Base-by-base conservation (phyloP, 176 grass and related monocot genomes). In the Phragmites australis region DNA sequence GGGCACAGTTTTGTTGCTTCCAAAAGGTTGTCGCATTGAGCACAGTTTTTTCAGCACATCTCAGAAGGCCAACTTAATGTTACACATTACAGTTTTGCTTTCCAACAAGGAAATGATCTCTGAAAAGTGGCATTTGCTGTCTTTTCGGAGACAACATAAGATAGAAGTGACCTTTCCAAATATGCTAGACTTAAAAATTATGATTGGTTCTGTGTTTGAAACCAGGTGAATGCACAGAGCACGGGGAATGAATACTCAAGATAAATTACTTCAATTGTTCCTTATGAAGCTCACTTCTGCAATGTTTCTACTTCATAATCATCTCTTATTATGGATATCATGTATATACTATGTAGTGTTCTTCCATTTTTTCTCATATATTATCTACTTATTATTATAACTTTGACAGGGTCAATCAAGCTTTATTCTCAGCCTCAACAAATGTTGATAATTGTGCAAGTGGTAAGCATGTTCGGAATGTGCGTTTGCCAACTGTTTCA, bases 331-430 rank as follows among this genome's bases (percentile, higher is more conserved):
- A 70, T 59, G 39, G 18, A 72, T 78, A 30, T 70, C 51, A 71
- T 43, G n/a, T 55, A 69, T 71, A 52, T 2, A 62, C 29, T 62
- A 32, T 62, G 29, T 16, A 31, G 2, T 18, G 21, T 54, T 80
- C 43, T 94, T 77, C 66, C 56, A 55, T 81, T 77, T 76, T 68
- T 78, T 75, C 30, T 68, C 8, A 9, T 76, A 29, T 63, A 67
- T 76, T 53, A 39, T 31, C 77, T 80, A 13, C 41, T 32, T 81
- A 9, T 72, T 84, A 18, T 69, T 68, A 16, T 83, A 65, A 68
- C 14, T 65, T 67, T 61, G 54, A 71, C 77, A 99, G 96, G 96
- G 82, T 91, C 79, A 95, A 99, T 89, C 96, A 99, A 57, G 68
- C 88, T 66, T 86, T 99, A 74, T 99, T 99, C 82, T 93, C 90